Evolutionary conservation across 2,329 filamentous ascomycete species (phyloP), one percentile per base, ranked within the genome.

Genomic region (Albophoma yamanashiensis): DNA sequence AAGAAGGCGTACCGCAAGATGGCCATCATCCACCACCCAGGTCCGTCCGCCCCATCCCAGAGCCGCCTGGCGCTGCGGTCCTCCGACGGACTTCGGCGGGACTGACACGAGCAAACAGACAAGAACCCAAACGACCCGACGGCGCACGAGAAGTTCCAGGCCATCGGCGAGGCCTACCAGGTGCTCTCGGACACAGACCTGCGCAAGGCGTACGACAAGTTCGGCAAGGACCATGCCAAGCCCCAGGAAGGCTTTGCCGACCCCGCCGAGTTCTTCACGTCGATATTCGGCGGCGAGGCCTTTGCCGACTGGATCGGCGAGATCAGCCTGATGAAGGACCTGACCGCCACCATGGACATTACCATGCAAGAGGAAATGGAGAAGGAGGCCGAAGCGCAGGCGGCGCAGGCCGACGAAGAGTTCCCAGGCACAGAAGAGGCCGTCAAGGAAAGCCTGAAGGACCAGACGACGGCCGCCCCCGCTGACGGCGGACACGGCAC

Each of bases 271-370:
- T 99, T 99, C 82, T 99, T 99, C 78, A 89, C 89, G 69, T 95
- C 92, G 80, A 99, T 99, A 67, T 99, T 99, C 71, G 94, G 94
- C 67, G 94, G 94, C 62, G 93, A 97, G 68, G 92, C 93, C 15
- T 99, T 99, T 70, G 81, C 89, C 62, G 93, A 99, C 78, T 91
- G 94, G 81, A 97, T 99, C 70, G 94, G 94, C 66, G 94, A 99
- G 81, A 96, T 99, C 67, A 94, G 91, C 57, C 85, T 99, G 61
- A 97, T 99, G 90, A 97, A 97, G 79, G 94, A 99, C 70, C 82
- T 99, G 59, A 97, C 93, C 22, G 91, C 92, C 69, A 96, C 92
- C 53, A 97, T 99, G 93, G 94, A 99, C 69, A 97, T 99, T 66
- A 92, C 91, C 25, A 93, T 92, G 86, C 82, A 89, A 60, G 90